Evolutionary conservation across 768 basidiomycete species (phyloP), one percentile per base, ranked within the genome.

Genomic region (Mycena vulgaris): DNA sequence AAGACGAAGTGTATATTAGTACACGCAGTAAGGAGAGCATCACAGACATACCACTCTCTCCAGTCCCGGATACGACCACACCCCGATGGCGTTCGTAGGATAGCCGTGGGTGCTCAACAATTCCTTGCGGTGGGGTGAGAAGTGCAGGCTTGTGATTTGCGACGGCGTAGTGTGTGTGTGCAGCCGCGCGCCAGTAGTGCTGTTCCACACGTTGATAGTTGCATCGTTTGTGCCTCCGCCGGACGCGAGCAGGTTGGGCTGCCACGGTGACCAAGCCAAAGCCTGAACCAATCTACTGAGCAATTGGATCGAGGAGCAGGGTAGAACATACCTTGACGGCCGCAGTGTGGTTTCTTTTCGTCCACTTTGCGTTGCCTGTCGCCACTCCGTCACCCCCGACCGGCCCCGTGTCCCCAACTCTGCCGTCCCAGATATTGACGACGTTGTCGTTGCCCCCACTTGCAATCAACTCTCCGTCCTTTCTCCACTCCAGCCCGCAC

Each of bases 381-480:
- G 88, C 82, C 16, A 86, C 85, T 69, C 84, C 83, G 5, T 80
- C 84, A 1, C 71, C 71, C 40, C 27, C 71, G 19, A 67, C 51
- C 2, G 72, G 55, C 23, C 55, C 58, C 56, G 87, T 87, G 69
- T 89, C 88, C 0, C 89, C 89, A 0, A 94, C 84, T 63, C 94
- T 87, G 8, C 92, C 94, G 74, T 99, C 97, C 97, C 97, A 99
- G 57, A 98, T 93, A 76, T 98, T 97, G 62, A 99, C 96, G 23
- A 98, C 96, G 72, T 99, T 98, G 80, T 99, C 98, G 77, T 99
- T 98, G 0, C 96, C 97, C 2, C 97, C 97, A 73, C 95, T 96
- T 0, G 97, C 97, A 27, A 99, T 86, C 23, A 97, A 84, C 79
- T 96, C 93, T 0, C 96, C 95, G 73, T 97, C 97, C 2, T 85